Evolutionary conservation across 768 basidiomycete species (phyloP), one percentile per base, ranked within the genome.

Genomic region (Mrakia gelida): DNA sequence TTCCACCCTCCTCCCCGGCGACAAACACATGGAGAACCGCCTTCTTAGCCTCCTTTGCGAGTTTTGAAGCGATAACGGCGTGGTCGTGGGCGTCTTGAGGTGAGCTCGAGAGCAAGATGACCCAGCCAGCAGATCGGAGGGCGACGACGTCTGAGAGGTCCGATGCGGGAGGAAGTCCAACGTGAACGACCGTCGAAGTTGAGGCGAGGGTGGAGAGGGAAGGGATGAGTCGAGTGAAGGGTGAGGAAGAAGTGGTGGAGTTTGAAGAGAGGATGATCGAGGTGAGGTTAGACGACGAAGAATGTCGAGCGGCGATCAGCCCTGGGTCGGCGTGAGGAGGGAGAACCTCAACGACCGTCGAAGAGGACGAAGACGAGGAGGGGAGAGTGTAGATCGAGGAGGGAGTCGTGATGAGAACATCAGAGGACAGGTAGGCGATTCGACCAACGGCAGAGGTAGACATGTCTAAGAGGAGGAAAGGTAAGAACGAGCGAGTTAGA

Each of bases 71-170:
- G 26, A 98, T 88, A 52, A 98, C 86, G 32, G 94, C 92, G 84
- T 98, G 91, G 82, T 95, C 93, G 81, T 96, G 92, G 5, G 94
- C 93, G 82, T 94, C 88, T 83, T 94, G 92, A 4, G 89, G 83
- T 0, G 88, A 89, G 52, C 89, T 87, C 9, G 94, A 95, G 81
- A 95, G 87, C 71, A 98, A 81, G 82, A 94, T 91, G 85, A 90
- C 92, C 41, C 92, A 92, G 8, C 93, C 89, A 28, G 90, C 88
- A n/a, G 91, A 89, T 59, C 91, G 90, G 77, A 96, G 90, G 18
- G 91, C 86, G 61, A 95, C 87, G 59, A 90, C 89, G 80, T 80
- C 74, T 9, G 75, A 49, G 49, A 82, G 80, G 43, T 82, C 81
- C 16, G 79, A 67, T 16, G 71, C 56, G 6, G 74, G 52, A 21